Percentiles rank a stretch among this genome's conserved stretches.
These are phyloP conservation scores for Calonectria leucothoes DNA, from an alignment of 2,329 filamentous ascomycete species.

Conservation along the genomic window DNA sequence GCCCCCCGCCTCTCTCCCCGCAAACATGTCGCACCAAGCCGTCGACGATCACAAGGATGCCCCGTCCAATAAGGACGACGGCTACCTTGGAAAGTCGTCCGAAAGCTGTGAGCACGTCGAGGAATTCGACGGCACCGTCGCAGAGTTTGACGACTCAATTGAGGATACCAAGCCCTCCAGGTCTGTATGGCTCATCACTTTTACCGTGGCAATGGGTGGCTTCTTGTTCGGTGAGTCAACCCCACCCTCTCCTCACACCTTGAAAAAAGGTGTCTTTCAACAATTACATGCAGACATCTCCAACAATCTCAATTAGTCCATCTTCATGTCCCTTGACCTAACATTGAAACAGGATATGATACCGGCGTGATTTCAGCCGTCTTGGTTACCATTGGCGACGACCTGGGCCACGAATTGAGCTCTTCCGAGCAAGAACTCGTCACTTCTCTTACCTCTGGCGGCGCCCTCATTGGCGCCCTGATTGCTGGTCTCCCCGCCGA, in stretches of 20 bases:
- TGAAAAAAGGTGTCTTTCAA: background rate
- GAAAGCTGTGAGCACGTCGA: slow-evolving; percentile 24
- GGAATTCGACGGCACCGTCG: background rate
- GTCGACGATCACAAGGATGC: slow-evolving; percentile 16
- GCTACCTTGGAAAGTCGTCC: slow-evolving; percentile 4
- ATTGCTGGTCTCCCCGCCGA: slow-evolving; percentile 34
- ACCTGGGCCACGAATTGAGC: slow-evolving; percentile 23
- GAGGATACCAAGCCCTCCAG: slow-evolving; percentile 39
- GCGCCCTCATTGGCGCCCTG: slow-evolving; percentile 34
- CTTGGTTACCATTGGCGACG: slow-evolving; percentile 52
- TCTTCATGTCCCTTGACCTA: too few relatives aligned
- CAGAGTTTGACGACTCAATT: slow-evolving; percentile 39
- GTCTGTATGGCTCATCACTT: slow-evolving; percentile 42
- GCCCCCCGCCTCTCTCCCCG: background rate
- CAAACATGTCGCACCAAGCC: slow-evolving; percentile 17
- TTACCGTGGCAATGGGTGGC: slow-evolving; percentile 42
- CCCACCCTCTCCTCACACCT: background rate
- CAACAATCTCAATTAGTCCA: too few relatives aligned
- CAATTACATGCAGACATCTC: background rate
- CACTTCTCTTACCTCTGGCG: slow-evolving; percentile 59
- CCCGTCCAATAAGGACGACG: slow-evolving; percentile 16
- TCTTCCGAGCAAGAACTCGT: slow-evolving; percentile 57
- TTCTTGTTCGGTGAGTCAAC: slow-evolving; percentile 37
- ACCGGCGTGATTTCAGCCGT: slow-evolving; percentile 62
- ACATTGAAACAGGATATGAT: slow-evolving; percentile 57